Percentiles rank a stretch among this genome's conserved stretches.
These are phyloP conservation scores for Straminergon stramineum DNA, from an alignment of 225 moss, liverwort and hornwort species.

Conservation along the genomic window DNA sequence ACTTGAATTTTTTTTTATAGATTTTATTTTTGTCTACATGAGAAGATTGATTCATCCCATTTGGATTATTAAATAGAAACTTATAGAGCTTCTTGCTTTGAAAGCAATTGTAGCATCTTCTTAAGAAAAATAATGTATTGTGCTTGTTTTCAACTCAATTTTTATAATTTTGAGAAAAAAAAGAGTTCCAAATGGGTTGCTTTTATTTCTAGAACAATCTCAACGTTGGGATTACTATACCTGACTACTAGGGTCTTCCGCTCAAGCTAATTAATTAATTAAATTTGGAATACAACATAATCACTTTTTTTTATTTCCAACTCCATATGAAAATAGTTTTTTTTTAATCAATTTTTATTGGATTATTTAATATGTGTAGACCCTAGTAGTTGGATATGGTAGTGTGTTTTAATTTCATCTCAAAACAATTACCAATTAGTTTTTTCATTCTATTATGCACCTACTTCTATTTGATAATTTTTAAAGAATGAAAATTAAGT, in stretches of 20 bases:
- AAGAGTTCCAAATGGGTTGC: neutral
- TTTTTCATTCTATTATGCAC: neutral
- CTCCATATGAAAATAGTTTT: neutral
- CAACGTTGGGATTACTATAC: fast-evolving
- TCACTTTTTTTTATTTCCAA: fast-evolving
- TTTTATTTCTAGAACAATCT: neutral
- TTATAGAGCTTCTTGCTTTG: neutral
- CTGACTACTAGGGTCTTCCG: fast-evolving
- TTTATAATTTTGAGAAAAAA: neutral
- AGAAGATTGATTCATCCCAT: neutral
- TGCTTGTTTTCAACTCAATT: neutral
- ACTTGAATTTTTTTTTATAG: neutral
- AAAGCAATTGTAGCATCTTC: neutral
- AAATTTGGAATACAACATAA: neutral
- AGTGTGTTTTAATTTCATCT: neutral
- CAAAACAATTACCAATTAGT: fast-evolving
- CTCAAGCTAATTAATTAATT: neutral
- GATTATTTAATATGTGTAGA: fast-evolving
- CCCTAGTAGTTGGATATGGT: fast-evolving
- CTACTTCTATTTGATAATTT: fast-evolving
- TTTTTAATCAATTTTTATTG: fast-evolving
- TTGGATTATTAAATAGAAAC: neutral
- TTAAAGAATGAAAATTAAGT: neutral
- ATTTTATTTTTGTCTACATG: neutral
- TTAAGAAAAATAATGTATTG: neutral